phyloP scores from a whole-genome alignment of 306 rosid genomes.

The Oemleria cerasiformis region DNA sequence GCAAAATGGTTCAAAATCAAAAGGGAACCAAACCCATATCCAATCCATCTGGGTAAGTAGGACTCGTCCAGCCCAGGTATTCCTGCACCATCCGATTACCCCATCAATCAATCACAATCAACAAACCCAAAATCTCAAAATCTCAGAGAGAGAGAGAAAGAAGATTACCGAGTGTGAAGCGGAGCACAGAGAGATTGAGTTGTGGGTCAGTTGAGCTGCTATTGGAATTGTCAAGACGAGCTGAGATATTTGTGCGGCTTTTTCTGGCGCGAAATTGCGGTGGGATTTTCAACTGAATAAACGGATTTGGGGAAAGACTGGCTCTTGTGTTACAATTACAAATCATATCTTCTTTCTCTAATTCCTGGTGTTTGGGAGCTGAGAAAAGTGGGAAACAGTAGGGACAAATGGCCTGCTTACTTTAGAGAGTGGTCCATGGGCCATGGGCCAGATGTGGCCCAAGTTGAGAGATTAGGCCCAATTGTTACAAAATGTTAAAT shows the following conservation, averaged over 20 bases:
- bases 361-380: constrained; percentile 1
- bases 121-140: not conserved
- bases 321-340: not conserved
- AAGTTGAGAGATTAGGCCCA: not conserved
- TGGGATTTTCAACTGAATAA: constrained; percentile 25
- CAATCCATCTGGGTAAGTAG: constrained; percentile 94
- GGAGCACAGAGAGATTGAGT: constrained; percentile 83
- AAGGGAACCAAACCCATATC: constrained; percentile 89
- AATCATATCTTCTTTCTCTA: constrained; percentile 28
- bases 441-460: not conserved
- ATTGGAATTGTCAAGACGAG: constrained; percentile 54
- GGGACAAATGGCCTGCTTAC: not conserved
- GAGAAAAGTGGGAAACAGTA: not conserved
- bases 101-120: constrained; percentile 6
- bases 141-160: constrained; percentile 12
- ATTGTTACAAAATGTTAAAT: not conserved
- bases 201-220: constrained; percentile 39
- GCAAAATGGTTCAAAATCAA: constrained; percentile 62
- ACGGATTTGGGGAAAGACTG: constrained; percentile 28
- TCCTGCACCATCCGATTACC: constrained; percentile 38
- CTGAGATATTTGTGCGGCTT: constrained; percentile 31
- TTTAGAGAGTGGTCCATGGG: not conserved
- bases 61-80: constrained; percentile 94
- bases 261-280: constrained; percentile 31
- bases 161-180: constrained; percentile 75